These are phyloP conservation scores for Tardiomyces digboiensis DNA, from an alignment of 1,139 yeast genomes.

Conservation along the genomic window DNA sequence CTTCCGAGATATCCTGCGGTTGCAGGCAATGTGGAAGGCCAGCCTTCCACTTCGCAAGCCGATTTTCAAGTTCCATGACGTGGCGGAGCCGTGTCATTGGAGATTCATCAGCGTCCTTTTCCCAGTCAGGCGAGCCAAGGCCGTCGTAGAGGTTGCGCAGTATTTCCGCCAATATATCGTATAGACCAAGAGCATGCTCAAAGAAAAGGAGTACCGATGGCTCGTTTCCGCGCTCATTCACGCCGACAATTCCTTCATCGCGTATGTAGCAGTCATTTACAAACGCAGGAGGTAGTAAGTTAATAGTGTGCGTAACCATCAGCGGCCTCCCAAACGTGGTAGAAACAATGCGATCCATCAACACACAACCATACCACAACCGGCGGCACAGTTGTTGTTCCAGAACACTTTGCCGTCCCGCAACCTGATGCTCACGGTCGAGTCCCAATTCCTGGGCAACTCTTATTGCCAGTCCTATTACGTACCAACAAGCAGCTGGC, in stretches of 20 bases:
- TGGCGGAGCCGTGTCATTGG: background rate
- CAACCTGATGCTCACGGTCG: constrained; percentile 9
- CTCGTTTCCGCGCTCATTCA: constrained; percentile 3
- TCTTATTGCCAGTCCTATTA: constrained; percentile 13
- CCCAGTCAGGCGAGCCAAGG: background rate
- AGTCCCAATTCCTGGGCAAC: constrained; percentile 17
- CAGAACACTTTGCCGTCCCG: constrained; percentile 6
- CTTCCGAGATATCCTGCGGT: too few species aligned
- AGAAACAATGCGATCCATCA: constrained; percentile 13
- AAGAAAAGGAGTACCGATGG: constrained; percentile 5
- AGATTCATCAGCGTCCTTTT: background rate
- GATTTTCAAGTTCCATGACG: background rate
- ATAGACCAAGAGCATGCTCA: background rate
- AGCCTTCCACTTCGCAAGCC: background rate
- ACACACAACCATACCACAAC: constrained; percentile 14
- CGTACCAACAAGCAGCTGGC: constrained; percentile 14
- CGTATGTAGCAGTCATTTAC: constrained; percentile 13
- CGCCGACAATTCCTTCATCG: constrained; percentile 7
- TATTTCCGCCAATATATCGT: background rate
- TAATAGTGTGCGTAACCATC: constrained; percentile 9
- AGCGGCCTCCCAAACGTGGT: constrained; percentile 15
- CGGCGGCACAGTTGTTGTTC: constrained; percentile 15
- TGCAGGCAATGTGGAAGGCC: background rate
- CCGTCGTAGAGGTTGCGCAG: background rate
- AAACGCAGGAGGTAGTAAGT: constrained; percentile 8